Conservation (phyloP, 2,329 filamentous ascomycete species). For the Ophiostoma perfectum region DNA sequence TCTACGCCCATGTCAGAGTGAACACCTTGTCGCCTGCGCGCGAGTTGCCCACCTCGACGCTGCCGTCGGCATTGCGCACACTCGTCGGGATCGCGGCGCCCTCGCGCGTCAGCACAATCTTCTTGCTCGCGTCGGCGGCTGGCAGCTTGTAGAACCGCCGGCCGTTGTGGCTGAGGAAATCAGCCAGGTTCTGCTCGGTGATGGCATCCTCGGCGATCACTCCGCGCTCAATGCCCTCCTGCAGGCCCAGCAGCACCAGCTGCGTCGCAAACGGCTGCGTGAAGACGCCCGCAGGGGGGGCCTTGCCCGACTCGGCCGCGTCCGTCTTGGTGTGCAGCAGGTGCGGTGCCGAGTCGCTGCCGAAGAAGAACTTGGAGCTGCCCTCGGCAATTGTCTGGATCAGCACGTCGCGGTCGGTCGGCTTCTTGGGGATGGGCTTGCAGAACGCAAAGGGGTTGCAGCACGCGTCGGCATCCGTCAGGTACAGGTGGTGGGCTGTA, state of each 20-base stretch:
- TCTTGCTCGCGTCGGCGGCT: slow-evolving; percentile 27
- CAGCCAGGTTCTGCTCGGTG: slow-evolving; percentile 49
- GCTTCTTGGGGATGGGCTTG: slow-evolving; percentile 72
- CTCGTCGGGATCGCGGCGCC: slow-evolving; percentile 39
- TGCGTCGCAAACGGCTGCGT: slow-evolving; percentile 65
- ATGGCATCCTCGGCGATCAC: slow-evolving; percentile 48
- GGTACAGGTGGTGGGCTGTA: slow-evolving; percentile 78
- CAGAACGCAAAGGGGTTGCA: slow-evolving; percentile 36
- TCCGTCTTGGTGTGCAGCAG: slow-evolving; percentile 54
- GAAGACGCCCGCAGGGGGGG: slow-evolving; percentile 70
- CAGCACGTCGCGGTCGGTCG: slow-evolving; percentile 66
- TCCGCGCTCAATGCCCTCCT: slow-evolving; percentile 54
- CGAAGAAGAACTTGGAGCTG: slow-evolving; percentile 60
- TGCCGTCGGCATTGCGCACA: slow-evolving; percentile 37
- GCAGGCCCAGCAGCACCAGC: slow-evolving; percentile 55
- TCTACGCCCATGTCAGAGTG: slow-evolving; percentile 36
- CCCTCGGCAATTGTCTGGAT: slow-evolving; percentile 57
- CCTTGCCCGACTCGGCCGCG: slow-evolving; percentile 39
- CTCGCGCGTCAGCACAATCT: slow-evolving; percentile 39
- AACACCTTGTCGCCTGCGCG: slow-evolving; percentile 40
- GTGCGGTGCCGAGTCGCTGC: slow-evolving; percentile 70
- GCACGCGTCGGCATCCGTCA: slow-evolving; percentile 37
- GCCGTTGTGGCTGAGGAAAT: slow-evolving; percentile 50
- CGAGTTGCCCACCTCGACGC: slow-evolving; percentile 42
- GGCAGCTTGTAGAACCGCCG: slow-evolving; percentile 50